Conservation (phyloP, 1,139 yeast genomes). For the Taphrina populina region DNA sequence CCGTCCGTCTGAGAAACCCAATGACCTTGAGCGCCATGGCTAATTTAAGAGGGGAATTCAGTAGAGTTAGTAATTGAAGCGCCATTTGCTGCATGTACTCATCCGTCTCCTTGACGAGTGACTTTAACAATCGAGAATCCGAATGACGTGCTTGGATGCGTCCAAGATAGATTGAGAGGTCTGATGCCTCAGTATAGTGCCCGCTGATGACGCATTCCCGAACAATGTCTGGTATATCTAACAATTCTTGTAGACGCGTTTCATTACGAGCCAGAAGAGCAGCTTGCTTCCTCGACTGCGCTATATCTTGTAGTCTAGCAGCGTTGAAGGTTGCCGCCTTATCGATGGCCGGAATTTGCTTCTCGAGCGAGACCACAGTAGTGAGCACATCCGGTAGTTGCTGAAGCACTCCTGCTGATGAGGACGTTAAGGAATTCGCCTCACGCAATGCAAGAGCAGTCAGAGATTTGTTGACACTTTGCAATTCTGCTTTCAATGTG, state of each 20-base stretch:
- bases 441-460: conserved; percentile 28
- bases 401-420: conserved; percentile 9
- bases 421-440: conserved; percentile 7
- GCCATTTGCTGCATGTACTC: conserved; percentile 49
- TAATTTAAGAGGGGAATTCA: conserved; percentile 75
- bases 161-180: conserved; percentile 67
- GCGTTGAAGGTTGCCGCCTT: conserved; percentile 26
- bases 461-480: conserved; percentile 22
- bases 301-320: conserved; percentile 17
- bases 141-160: conserved; percentile 70
- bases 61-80: conserved; percentile 60
- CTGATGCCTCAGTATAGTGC: conserved; percentile 84
- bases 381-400: conserved; percentile 14
- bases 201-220: conserved; percentile 83
- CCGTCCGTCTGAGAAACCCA: conserved; percentile 63
- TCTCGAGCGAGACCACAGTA: conserved; percentile 10
- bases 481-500: conserved; percentile 9
- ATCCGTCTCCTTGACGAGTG: conserved; percentile 49
- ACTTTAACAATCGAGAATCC: conserved; percentile 55
- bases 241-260: conserved; percentile 69
- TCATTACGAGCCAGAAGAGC: conserved; percentile 59
- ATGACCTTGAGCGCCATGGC: conserved; percentile 74
- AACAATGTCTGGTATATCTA: conserved; percentile 80
- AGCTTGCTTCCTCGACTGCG: conserved; percentile 39
- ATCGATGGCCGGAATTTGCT: conserved; percentile 19